phyloP scores from a whole-genome alignment of 2,329 filamentous ascomycete species.

The Ceratocystis harringtonii region DNA sequence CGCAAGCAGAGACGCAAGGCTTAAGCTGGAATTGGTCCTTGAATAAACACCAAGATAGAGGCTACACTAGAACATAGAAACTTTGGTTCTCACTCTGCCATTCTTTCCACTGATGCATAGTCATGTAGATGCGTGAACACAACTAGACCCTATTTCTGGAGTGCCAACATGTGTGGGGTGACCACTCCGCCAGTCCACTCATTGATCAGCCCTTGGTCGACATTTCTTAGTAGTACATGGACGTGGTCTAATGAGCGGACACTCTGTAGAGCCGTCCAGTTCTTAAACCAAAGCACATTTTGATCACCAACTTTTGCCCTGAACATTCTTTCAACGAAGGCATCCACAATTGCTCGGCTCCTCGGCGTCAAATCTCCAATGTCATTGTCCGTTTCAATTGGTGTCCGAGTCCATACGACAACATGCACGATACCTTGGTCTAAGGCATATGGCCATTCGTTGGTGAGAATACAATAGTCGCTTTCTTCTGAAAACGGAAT shows the following conservation, averaged over 20 bases:
- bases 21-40: conserved; percentile 21
- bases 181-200: conserved; percentile 32
- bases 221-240: conserved; percentile 54
- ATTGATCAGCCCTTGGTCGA: conserved; percentile 35
- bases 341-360: conserved; percentile 47
- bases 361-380: conserved; percentile 59
- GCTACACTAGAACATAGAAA: background rate
- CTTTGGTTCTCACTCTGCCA: background rate
- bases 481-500: conserved; percentile 38
- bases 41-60: background rate
- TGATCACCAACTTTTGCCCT: conserved; percentile 37
- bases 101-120: background rate
- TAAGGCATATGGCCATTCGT: conserved; percentile 90
- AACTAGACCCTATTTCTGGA: background rate
- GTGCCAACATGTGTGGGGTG: conserved; percentile 8
- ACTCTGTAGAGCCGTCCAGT: conserved; percentile 79
- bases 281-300: conserved; percentile 80
- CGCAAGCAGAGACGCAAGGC: conserved; percentile 41
- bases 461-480: conserved; percentile 58
- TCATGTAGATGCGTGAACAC: conserved; percentile 1
- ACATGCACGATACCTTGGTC: conserved; percentile 55
- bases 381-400: conserved; percentile 52
- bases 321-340: conserved; percentile 59
- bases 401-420: conserved; percentile 81
- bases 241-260: conserved; percentile 80